These are phyloP conservation scores for Shiraia sp. DNA, from an alignment of 2,329 filamentous ascomycete genomes.

Conservation along the genomic window DNA sequence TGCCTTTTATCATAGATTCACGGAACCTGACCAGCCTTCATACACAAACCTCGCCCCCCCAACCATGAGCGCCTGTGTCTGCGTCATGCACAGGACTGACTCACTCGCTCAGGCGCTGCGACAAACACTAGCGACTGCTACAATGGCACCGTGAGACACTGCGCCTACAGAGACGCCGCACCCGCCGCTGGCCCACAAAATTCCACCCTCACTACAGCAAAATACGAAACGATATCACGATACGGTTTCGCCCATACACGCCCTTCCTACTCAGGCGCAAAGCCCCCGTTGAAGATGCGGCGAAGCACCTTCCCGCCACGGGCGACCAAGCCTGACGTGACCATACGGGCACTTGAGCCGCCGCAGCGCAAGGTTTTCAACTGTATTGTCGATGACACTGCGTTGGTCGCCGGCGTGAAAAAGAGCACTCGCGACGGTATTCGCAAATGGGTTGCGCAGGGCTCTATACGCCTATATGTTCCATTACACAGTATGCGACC, in stretches of 20 bases:
- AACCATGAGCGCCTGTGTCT: slow-evolving; percentile 13
- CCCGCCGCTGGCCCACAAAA: slow-evolving; percentile 11
- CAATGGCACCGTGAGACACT: slow-evolving; percentile 33
- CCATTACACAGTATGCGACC: slow-evolving; percentile 53
- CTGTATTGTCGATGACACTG: slow-evolving; percentile 58
- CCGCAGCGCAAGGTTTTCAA: slow-evolving; percentile 55
- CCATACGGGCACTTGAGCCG: slow-evolving; percentile 32
- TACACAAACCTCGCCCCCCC: slow-evolving; percentile 14
- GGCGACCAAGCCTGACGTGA: slow-evolving; percentile 27
- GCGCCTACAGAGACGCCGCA: slow-evolving; percentile 12
- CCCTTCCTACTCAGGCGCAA: slow-evolving; percentile 8
- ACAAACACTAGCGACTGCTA: slow-evolving; percentile 17
- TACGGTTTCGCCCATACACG: neutral
- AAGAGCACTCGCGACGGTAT: slow-evolving; percentile 57
- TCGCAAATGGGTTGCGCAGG: slow-evolving; percentile 55
- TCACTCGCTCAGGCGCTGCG: slow-evolving; percentile 28
- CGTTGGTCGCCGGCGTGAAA: slow-evolving; percentile 55
- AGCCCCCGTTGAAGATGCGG: slow-evolving; percentile 28
- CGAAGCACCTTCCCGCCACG: slow-evolving; percentile 36
- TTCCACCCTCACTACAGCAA: slow-evolving; percentile 5
- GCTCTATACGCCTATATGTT: slow-evolving; percentile 55
- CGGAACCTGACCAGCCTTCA: slow-evolving; percentile 16
- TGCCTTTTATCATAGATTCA: slow-evolving; percentile 10
- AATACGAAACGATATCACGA: neutral
- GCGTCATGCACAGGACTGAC: slow-evolving; percentile 25